Evolutionary conservation across 345 rosid genomes (phyloP), one percentile per base, ranked within the genome.

Genomic region (Microcos paniculata): DNA sequence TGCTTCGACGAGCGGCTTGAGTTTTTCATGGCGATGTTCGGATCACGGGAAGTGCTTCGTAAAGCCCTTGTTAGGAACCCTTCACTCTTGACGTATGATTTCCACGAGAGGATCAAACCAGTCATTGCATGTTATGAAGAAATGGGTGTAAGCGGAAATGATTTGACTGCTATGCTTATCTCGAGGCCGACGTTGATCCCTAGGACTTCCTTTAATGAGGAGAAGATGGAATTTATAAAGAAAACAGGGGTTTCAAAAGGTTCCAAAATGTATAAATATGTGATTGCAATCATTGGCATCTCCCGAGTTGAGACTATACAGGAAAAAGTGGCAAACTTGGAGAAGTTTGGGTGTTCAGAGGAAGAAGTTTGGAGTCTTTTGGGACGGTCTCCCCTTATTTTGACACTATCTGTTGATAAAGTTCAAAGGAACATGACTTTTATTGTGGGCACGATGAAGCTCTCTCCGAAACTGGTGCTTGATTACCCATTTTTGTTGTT

Each of bases 381-480:
- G 6, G 97, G 97, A 16, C 83, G 82, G 45, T 86, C 86, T 64
- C 97, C 92, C 0, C 68, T 84, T 62, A 26, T 87, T 48, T 80
- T 94, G 76, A 88, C 96, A 10, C 42, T 92, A 10, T 92, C 96
- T 9, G 81, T 88, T 65, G 97, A 90, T 5, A 92, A 92, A 83
- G 90, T 94, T 71, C 94, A 94, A 74, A 88, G 96, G 82, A 94
- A 90, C 71, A 94, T 94, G 97, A 90, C 96, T 55, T 94, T 83
- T 68, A 67, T 94, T 11, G 48, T 90, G 15, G 96, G 88, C n/a
- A 85, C 84, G 15, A 84, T 90, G 88, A 92, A 86, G 78, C 79
- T 87, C 18, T 82, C 92, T 21, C 91, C 96, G 35, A 84, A 64
- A 28, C 75, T 81, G 12, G 84, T 92, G 35, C 79, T 89, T 16